These are phyloP conservation scores for Cubamyces lactineus DNA, from an alignment of 768 basidiomycete species.

Conservation along the genomic window DNA sequence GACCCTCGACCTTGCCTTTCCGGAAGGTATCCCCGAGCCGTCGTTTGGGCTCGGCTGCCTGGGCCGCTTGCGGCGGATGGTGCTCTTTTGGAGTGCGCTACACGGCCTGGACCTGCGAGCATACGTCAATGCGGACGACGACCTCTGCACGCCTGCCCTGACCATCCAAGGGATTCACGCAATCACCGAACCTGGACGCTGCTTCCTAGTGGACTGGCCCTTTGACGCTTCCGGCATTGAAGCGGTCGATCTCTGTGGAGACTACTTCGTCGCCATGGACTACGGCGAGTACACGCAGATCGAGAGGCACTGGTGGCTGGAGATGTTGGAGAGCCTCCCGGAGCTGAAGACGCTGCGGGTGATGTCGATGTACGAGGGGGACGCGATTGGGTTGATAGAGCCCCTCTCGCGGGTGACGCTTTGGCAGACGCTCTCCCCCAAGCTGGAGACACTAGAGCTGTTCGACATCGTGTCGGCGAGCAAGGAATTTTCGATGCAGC, in stretches of 20 bases:
- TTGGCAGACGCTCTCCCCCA: background rate
- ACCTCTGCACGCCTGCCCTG: no score
- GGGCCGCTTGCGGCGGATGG: background rate
- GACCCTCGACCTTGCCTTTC: background rate
- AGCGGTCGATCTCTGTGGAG: no score
- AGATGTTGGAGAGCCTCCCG: no score
- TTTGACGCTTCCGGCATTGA: no score
- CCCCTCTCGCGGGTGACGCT: background rate
- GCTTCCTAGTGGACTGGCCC: no score
- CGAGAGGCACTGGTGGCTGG: no score
- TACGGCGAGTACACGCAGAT: no score
- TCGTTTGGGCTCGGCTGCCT: background rate
- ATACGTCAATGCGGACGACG: no score
- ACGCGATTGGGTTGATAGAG: background rate
- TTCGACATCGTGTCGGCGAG: background rate
- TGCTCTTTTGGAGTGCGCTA: background rate
- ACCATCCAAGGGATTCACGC: no score
- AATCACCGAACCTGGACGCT: no score
- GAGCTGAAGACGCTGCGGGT: background rate
- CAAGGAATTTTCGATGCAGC: background rate
- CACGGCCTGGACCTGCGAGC: background rate
- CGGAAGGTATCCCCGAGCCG: background rate
- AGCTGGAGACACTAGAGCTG: conserved; percentile 3
- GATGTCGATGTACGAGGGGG: background rate
- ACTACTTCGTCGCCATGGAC: no score